These are phyloP conservation scores for Pilasporangium apinafurcum DNA, from an alignment of 352 stramenopile genomes.

Conservation along the genomic window DNA sequence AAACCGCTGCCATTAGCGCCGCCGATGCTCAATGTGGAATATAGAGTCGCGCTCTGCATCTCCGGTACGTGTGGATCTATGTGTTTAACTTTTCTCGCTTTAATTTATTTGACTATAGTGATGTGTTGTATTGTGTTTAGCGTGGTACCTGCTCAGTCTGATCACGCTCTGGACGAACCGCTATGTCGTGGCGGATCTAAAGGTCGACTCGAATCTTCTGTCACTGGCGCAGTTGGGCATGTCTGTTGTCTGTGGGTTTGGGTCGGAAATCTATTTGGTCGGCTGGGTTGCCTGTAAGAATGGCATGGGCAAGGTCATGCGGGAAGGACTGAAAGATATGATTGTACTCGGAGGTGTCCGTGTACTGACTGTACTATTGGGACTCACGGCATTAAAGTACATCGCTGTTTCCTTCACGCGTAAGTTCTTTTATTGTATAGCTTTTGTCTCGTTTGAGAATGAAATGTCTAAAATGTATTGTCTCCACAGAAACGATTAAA, in stretches of 20 bases:
- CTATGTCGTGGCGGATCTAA: slow-evolving; percentile 70
- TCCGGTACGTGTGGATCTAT: slow-evolving; percentile 21
- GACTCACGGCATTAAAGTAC: slow-evolving; percentile 88
- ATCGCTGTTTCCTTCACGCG: slow-evolving; percentile 89
- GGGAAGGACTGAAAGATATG: slow-evolving; percentile 77
- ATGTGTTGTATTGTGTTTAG: slow-evolving; percentile 14
- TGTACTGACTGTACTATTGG: slow-evolving; percentile 84
- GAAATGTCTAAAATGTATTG: slow-evolving; percentile 6
- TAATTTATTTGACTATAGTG: not conserved
- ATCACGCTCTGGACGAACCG: slow-evolving; percentile 82
- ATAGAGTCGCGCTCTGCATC: slow-evolving; percentile 62
- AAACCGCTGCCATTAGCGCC: not conserved
- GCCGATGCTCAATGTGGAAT: slow-evolving; percentile 20
- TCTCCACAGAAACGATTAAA: slow-evolving; percentile 86
- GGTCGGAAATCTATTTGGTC: slow-evolving; percentile 67
- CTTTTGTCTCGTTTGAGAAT: not conserved
- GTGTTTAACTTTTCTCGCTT: not conserved
- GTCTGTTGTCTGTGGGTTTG: slow-evolving; percentile 65
- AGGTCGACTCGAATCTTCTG: slow-evolving; percentile 71
- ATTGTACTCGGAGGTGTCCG: slow-evolving; percentile 72
- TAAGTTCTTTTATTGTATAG: slow-evolving; percentile 26
- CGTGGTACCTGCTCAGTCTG: slow-evolving; percentile 76
- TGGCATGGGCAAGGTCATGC: slow-evolving; percentile 36
- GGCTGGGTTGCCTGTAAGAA: slow-evolving; percentile 53
- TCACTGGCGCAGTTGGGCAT: slow-evolving; percentile 73